These are phyloP conservation scores for Trichoderma polysporum DNA, from an alignment of 2,329 filamentous ascomycete species.

Conservation along the genomic window DNA sequence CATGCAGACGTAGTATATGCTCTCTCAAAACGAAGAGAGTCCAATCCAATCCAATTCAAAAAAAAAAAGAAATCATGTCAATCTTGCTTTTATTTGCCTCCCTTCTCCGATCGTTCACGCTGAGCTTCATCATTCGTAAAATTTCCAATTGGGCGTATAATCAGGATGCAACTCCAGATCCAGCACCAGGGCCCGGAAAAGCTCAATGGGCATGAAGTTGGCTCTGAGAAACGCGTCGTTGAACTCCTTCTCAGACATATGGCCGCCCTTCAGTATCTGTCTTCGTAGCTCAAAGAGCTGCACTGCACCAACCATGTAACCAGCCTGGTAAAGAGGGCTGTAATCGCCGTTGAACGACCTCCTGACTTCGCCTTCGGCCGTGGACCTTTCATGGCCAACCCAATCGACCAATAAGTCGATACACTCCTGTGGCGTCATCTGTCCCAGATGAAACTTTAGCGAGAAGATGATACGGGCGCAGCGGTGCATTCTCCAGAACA, in stretches of 20 bases:
- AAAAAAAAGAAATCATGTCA: neutral
- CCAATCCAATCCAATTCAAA: neutral
- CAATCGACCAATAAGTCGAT: slow-evolving; percentile 56
- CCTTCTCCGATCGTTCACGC: neutral
- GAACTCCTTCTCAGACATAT: slow-evolving; percentile 52
- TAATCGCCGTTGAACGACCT: slow-evolving; percentile 57
- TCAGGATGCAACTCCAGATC: slow-evolving; percentile 42
- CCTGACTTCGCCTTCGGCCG: slow-evolving; percentile 60
- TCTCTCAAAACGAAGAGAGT: neutral
- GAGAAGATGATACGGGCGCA: slow-evolving; percentile 60
- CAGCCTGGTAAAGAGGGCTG: slow-evolving; percentile 57
- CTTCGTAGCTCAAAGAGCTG: slow-evolving; percentile 52
- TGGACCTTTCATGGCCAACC: slow-evolving; percentile 59
- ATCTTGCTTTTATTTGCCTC: neutral
- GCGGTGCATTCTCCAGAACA: slow-evolving; percentile 64
- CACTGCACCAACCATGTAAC: slow-evolving; percentile 59
- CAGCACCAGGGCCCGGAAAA: slow-evolving; percentile 50
- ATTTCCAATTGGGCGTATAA: slow-evolving; percentile 51
- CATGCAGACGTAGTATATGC: neutral
- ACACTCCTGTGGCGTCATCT: slow-evolving; percentile 53
- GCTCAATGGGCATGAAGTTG: slow-evolving; percentile 55
- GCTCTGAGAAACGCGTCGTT: slow-evolving; percentile 53
- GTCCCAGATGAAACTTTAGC: slow-evolving; percentile 56
- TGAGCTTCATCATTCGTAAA: slow-evolving; percentile 36
- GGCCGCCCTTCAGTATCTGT: slow-evolving; percentile 44